Evolutionary conservation across 805 yeast species (phyloP).

Genomic region (Yarrowia bubula): DNA sequence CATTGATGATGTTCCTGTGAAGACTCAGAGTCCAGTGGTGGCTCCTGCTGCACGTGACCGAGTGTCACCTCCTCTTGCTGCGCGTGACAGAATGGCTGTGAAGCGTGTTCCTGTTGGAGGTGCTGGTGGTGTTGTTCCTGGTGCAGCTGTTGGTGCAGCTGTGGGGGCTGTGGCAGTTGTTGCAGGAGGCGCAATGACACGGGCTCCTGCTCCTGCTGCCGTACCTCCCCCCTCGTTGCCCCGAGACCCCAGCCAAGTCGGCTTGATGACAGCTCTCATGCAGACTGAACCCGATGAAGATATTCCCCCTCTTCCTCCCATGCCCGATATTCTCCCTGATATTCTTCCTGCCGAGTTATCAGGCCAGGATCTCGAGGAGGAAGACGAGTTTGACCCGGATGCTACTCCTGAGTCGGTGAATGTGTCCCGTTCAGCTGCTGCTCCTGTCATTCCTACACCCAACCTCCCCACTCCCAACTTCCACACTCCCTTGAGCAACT

Average conservation of each 20-base stretch:
- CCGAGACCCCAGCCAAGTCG: neutral
- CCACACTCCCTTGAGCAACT: conserved; percentile 10
- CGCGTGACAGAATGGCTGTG: neutral
- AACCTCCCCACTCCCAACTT: conserved; percentile 19
- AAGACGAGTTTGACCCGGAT: conserved; percentile 6
- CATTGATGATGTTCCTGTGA: conserved; percentile 1
- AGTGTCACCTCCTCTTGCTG: neutral
- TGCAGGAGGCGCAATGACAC: neutral
- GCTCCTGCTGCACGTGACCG: neutral
- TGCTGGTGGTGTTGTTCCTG: neutral
- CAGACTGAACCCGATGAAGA: neutral
- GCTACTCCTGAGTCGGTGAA: conserved; percentile 11
- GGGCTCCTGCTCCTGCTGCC: neutral
- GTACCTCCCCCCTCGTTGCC: neutral
- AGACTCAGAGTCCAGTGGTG: neutral
- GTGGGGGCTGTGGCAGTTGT: too few species aligned
- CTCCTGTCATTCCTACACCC: conserved; percentile 11
- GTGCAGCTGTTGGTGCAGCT: neutral
- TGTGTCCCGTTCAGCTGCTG: neutral
- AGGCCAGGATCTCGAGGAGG: neutral
- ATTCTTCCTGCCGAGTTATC: neutral
- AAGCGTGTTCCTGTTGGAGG: conserved; percentile 19
- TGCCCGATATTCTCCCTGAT: neutral
- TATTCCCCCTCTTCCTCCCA: neutral
- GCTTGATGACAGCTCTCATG: neutral